A percentile compares a stretch with the other conserved stretches of the same genome.
Conservation (phyloP, 75 land plant species). For the Pinus tabuliformis region DNA sequence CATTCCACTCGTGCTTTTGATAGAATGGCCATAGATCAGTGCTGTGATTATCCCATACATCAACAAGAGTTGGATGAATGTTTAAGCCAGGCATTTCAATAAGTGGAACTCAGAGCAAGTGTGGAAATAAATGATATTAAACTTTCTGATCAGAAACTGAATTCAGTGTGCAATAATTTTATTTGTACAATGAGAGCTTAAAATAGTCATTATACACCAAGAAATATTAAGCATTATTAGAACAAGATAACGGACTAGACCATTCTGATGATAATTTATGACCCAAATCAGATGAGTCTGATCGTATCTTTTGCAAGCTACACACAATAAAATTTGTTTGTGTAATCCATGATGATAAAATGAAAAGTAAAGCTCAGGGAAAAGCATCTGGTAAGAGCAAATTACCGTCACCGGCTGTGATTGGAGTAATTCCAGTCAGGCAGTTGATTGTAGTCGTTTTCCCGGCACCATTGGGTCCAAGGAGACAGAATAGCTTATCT, state of each 20-base stretch:
- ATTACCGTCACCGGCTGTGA: conserved; percentile 91
- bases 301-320: background rate
- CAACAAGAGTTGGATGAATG: background rate
- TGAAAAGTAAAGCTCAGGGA: background rate
- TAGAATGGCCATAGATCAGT: conserved; percentile 83
- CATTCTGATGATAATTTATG: no score
- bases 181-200: background rate
- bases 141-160: background rate
- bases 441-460: conserved; percentile 95
- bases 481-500: conserved; percentile 92
- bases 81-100: background rate
- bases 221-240: background rate
- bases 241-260: background rate
- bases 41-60: conserved; percentile 36
- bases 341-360: background rate
- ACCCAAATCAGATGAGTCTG: no score
- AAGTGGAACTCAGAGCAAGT: background rate
- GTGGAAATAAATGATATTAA: no score
- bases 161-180: background rate
- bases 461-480: conserved; percentile 99
- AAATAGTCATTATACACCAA: no score
- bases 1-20: conserved; percentile 77
- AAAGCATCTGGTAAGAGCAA: background rate
- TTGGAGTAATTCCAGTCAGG: conserved; percentile 91
- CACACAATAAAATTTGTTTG: background rate